Conservation (phyloP, 2,329 filamentous ascomycete genomes). For the Xylaria sp. region DNA sequence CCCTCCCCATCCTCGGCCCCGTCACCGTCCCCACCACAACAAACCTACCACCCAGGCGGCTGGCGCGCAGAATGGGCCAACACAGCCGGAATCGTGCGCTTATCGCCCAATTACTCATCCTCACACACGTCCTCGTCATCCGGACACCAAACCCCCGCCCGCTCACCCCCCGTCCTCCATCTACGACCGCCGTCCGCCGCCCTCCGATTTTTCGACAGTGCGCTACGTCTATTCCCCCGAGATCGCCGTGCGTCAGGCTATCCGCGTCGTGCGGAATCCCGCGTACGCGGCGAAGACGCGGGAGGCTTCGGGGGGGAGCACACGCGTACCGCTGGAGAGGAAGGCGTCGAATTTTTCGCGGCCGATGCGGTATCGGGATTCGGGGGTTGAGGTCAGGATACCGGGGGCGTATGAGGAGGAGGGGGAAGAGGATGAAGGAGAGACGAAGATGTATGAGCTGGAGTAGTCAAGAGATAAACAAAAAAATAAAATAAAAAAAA, state of each 20-base stretch:
- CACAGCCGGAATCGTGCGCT: constrained; percentile 14
- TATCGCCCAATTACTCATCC: background rate
- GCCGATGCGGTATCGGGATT: background rate
- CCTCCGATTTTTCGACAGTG: constrained; percentile 27
- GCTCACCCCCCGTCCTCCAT: background rate
- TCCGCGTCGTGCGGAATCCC: constrained; percentile 25
- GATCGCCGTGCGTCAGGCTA: constrained; percentile 26
- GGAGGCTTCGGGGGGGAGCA: no score
- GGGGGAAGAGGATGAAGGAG: background rate
- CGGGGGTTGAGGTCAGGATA: background rate
- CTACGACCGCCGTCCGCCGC: background rate
- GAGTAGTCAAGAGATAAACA: background rate
- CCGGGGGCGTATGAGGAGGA: background rate
- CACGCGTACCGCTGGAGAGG: background rate
- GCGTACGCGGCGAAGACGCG: constrained; percentile 12
- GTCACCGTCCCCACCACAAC: constrained; percentile 13
- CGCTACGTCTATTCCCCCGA: constrained; percentile 28
- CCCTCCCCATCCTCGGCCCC: background rate
- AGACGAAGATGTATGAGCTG: background rate
- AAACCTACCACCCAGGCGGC: constrained; percentile 25
- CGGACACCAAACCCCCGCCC: background rate
- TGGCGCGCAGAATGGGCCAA: constrained; percentile 29
- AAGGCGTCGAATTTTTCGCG: background rate
- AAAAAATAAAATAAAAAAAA: background rate
- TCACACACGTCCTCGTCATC: constrained; percentile 1